Percentiles rank a stretch among this genome's conserved stretches.
Evolutionary conservation across 305 asterid genomes (phyloP).

Genomic region (Fraxinus greggii): DNA sequence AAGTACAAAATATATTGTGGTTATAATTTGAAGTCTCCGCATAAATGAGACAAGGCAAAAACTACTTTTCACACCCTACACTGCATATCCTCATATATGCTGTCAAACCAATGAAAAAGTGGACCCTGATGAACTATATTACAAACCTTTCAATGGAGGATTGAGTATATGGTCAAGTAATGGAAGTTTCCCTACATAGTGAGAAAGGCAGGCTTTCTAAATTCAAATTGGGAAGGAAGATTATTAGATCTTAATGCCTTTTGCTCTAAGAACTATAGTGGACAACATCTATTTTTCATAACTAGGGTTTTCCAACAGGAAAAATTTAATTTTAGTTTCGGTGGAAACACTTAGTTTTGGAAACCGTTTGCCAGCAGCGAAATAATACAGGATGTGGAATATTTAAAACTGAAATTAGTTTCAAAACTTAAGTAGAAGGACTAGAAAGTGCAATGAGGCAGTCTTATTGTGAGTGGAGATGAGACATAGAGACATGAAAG

Average conservation of each 20-base stretch:
- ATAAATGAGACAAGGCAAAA: background rate
- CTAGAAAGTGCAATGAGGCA: background rate
- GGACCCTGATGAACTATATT: background rate
- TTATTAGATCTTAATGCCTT: background rate
- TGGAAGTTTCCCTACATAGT: background rate
- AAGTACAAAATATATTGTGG: background rate
- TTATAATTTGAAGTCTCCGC: background rate
- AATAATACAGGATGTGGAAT: background rate
- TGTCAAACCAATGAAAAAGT: background rate
- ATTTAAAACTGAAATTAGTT: background rate
- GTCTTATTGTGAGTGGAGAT: background rate
- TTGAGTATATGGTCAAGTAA: background rate
- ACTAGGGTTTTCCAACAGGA: background rate
- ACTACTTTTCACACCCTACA: background rate
- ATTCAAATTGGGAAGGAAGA: background rate
- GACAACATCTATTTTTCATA: background rate
- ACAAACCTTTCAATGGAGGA: background rate
- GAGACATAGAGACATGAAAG: background rate
- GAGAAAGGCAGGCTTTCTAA: background rate
- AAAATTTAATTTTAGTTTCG: background rate
- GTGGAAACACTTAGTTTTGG: background rate
- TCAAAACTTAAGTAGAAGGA: background rate
- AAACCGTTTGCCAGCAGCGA: background rate
- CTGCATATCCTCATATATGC: background rate
- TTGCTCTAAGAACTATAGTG: background rate